Conservation (phyloP, 306 rosid genomes). For the Citrullus amarus region DNA sequence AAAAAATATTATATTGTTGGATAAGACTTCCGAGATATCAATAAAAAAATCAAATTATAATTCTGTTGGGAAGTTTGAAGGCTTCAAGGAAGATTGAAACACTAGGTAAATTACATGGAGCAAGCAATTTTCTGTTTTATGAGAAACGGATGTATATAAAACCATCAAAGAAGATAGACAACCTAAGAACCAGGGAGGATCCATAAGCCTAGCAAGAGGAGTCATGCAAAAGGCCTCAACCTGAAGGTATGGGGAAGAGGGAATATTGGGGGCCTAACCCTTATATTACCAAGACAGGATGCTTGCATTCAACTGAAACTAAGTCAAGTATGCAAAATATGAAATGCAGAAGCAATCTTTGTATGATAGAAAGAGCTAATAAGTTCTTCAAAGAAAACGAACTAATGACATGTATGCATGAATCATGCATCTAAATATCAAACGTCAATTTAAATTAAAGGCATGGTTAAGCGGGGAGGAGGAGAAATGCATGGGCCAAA, state of each 20-base stretch:
- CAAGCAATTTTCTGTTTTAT: neutral
- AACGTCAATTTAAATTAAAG: neutral
- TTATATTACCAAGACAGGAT: neutral
- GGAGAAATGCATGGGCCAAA: conserved; percentile 11
- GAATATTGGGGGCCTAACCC: neutral
- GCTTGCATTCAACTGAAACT: neutral
- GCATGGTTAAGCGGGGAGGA: neutral
- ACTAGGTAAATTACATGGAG: neutral
- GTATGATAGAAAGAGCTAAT: neutral
- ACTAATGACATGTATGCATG: neutral
- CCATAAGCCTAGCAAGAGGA: neutral
- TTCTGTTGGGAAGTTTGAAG: neutral
- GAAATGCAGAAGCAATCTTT: neutral
- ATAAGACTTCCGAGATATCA: neutral
- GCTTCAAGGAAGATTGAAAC: neutral
- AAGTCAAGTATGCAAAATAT: neutral
- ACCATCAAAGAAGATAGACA: neutral
- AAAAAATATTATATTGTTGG: neutral
- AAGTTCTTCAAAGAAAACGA: neutral
- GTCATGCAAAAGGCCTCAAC: neutral
- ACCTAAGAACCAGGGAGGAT: neutral
- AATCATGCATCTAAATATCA: neutral
- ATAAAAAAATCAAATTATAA: no score
- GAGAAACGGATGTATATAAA: neutral
- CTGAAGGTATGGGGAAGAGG: neutral